phyloP scores from a whole-genome alignment of 2,329 filamentous ascomycete species.

The Fusarium burgessii region DNA sequence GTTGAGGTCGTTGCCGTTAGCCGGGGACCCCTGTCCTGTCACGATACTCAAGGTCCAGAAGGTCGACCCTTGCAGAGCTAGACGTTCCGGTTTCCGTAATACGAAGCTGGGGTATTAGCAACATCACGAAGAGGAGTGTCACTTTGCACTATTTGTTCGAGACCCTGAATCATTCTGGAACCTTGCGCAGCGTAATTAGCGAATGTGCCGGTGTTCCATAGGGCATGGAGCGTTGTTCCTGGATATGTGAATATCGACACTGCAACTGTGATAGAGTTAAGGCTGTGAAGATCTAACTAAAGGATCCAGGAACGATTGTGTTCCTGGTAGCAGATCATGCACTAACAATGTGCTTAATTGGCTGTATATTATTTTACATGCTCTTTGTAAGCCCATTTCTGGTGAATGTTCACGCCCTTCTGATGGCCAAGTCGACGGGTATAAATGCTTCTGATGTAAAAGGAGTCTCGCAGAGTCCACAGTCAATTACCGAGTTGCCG shows the following conservation, averaged over 20 bases:
- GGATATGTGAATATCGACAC: conserved; percentile 52
- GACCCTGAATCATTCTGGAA: conserved; percentile 44
- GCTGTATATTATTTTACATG: conserved; percentile 33
- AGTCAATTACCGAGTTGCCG: conserved; percentile 57
- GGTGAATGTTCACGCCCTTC: conserved; percentile 12
- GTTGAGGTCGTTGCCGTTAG: conserved; percentile 47
- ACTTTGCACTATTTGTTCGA: conserved; percentile 52
- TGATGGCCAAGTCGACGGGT: conserved; percentile 61
- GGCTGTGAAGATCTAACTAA: conserved; percentile 56
- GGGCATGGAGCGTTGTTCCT: conserved; percentile 56
- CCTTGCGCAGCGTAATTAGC: conserved; percentile 21
- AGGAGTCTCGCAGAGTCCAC: conserved; percentile 64
- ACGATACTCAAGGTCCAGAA: conserved; percentile 51
- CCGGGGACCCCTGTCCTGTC: conserved; percentile 43
- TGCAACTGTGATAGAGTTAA: conserved; percentile 54
- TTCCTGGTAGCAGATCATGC: conserved; percentile 3
- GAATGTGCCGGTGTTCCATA: conserved; percentile 53
- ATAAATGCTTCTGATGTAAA: conserved; percentile 64
- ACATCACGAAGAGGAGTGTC: conserved; percentile 50
- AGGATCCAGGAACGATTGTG: conserved; percentile 47
- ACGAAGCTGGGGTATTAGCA: conserved; percentile 51
- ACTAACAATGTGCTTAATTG: conserved; percentile 49
- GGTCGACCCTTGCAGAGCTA: conserved; percentile 44
- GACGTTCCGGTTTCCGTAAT: conserved; percentile 38
- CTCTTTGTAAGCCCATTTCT: background rate